Evolutionary conservation across 805 yeast species (phyloP), one percentile per base, ranked within the genome.

Genomic region (Lipomyces yamanashiensis): DNA sequence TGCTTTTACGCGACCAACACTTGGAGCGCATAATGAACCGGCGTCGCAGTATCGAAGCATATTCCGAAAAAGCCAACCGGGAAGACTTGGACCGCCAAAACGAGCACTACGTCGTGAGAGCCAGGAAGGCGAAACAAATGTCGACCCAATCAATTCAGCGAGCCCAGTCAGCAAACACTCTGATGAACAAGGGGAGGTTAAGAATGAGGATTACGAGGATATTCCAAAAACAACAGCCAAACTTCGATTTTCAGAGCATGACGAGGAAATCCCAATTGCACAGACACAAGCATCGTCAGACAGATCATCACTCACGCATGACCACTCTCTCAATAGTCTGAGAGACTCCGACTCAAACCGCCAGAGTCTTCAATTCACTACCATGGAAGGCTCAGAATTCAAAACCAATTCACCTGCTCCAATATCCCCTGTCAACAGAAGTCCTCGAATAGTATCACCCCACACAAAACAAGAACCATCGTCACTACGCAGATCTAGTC

Each of bases 71-170:
- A 61, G 70, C 12, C 67, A 71, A 51, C 70, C 73, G 7, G 72
- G 76, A 51, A 65, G 74, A 12, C 62, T 76, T 28, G 79, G 79
- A 4, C 79, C 79, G 3, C 79, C 79, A 1, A 76, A 76, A 60
- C 71, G 79, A 47, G 70, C 76, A 0, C 40, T 67, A 9, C 68
- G 71, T 7, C 55, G 71, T 12, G 67, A 59, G 33, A 58, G 68
- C 37, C 62, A 59, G 34, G 67, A 66, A 21, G 68, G 64, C 5
- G 53, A 50, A 15, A n/a, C 5, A 17, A 40, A 44, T 49, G 57
- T 41, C 13, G 49, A 13, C 34, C 56, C 12, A 17, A 19, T n/a
- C 36, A 52, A 13, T 19, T 52, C 47, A 8, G 17, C 37, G 45
- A 56, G 53, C 28, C 28, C 28, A 28, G 28, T 28, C 28, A 28